phyloP scores from a whole-genome alignment of 805 yeast species.

The Scheffersomyces lignosus region DNA sequence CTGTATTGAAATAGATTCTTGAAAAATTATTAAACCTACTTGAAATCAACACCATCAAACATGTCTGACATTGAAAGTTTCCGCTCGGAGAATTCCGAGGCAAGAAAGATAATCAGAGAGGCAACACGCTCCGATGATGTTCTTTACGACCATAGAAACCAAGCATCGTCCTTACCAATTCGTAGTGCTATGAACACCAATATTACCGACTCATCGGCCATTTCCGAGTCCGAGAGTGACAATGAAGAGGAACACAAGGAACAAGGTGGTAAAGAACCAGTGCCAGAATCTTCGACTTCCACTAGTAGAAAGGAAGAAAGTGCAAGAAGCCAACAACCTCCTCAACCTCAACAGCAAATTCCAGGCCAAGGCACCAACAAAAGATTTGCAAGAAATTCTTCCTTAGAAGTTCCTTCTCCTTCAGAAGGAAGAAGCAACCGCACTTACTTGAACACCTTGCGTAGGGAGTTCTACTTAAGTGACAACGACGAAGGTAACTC shows the following conservation, averaged over 20 bases:
- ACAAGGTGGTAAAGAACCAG: background rate
- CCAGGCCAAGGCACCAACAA: background rate
- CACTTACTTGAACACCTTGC: conserved; percentile 12
- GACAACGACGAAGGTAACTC: conserved; percentile 17
- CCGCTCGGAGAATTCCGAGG: conserved; percentile 24
- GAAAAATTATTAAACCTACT: too few relatives aligned
- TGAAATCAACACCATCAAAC: background rate
- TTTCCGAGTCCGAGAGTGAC: conserved; percentile 17
- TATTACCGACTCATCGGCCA: conserved; percentile 9
- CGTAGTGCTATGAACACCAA: conserved; percentile 5
- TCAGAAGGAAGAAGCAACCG: conserved; percentile 4
- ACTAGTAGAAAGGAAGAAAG: background rate
- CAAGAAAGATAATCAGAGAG: conserved; percentile 6
- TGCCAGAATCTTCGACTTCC: background rate
- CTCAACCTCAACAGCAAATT: background rate
- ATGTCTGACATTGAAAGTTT: conserved; percentile 45
- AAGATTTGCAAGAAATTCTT: conserved; percentile 3
- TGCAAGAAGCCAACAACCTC: background rate
- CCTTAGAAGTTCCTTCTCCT: background rate
- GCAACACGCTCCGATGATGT: conserved; percentile 30
- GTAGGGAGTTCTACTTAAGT: conserved; percentile 18
- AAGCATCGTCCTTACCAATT: conserved; percentile 32
- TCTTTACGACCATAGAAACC: conserved; percentile 42
- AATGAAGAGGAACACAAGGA: conserved; percentile 1
- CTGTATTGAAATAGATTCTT: too few relatives aligned